Evolutionary conservation across 352 stramenopile genomes (phyloP), one percentile per base, ranked within the genome.

Genomic region (Peronosclerospora sorghi): DNA sequence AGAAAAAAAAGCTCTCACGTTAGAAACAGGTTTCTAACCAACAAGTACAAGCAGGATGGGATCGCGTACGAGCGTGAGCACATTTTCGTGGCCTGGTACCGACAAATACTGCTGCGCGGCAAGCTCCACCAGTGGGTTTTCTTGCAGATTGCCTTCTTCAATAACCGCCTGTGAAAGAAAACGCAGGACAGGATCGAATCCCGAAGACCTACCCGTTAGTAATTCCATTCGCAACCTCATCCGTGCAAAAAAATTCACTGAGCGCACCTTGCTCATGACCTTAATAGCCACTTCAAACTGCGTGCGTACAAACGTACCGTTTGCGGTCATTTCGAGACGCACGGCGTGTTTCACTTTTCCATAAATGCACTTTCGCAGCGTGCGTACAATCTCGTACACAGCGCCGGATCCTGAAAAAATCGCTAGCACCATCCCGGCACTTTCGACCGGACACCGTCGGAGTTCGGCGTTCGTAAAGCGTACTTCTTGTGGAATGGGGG

Each of bases 311-410:
- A 91, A 88, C 7, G 76, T 82, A 30, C 78, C 78, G 35, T 82
- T 69, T 8, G 60, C 44, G 6, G 68, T 83, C 58, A 86, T 68
- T 40, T 86, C 72, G 45, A 91, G 66, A n/a, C 75, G 71, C 48
- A 91, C 78, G 23, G 78, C 78, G 55, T 91, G 78, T 54, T 91
- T 91, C 14, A 91, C 78, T 51, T 91, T 91, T 32, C 78, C 78
- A 56, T 88, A 91, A 40, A 91, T 91, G 48, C 78, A 91, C 50
- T 91, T 91, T 41, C 78, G 71, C 37, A 91, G 62, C 45, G 78
- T 91, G 26, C 78, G 75, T 42, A 91, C 78, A 41, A 91, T 86
- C 52, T 91, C 78, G 51, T 91, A 91, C 17, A 86, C 78, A 17
- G 80, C 65, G 30, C 78, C 78, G 14, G 75, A 81, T 8, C 78